Base-by-base conservation (phyloP, 2,329 filamentous ascomycete genomes). In the Fusarium euwallaceae region DNA sequence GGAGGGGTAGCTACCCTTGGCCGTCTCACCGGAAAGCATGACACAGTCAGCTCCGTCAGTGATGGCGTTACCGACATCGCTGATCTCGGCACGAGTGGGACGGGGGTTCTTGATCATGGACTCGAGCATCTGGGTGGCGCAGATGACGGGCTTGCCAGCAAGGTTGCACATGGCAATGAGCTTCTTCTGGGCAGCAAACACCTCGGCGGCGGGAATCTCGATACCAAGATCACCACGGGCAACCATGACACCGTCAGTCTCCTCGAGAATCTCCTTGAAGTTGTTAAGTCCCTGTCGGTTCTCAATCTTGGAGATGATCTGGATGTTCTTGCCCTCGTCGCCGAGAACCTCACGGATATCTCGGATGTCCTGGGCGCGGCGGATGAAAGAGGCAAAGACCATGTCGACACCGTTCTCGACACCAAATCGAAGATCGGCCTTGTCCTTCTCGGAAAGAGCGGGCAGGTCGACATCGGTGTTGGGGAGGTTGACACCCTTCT, bases 81-180 rank as follows among this genome's bases (percentile, higher is more conserved):
- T 97, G 84, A 99, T 97, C 89, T 99, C 97, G 76, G 97, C 97
- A 86, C 97, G 95, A 75, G 97, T 99, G 61, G 97, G 97, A 74
- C 97, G 94, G 78, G 97, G 97, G 90, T 99, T 99, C 91, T 98
- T 98, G 86, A 98, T 99, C 97, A 99, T 99, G 76, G 95, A 98
- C 91, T 99, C 97, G 79, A 99, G 91, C 97, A 99, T 99, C 89
- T 99, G 97, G 45, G 97, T 99, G 70, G 97, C 97, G 87, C 96
- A 98, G 84, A 99, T 98, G 84, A 96, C 95, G 78, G 97, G 97
- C 91, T 99, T 99, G 86, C 97, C 97, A 79, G 95, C 95, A 83
- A 98, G 92, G 90, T 99, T 99, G 92, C 97, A 99, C 92, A 98
- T 98, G 87, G 97, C 95, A 86, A 99, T 99, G 91, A 99, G 95